A percentile compares a stretch with the other conserved stretches of the same genome.
phyloP scores from a whole-genome alignment of 2,329 filamentous ascomycete genomes.

The Zymoseptoria brevis region DNA sequence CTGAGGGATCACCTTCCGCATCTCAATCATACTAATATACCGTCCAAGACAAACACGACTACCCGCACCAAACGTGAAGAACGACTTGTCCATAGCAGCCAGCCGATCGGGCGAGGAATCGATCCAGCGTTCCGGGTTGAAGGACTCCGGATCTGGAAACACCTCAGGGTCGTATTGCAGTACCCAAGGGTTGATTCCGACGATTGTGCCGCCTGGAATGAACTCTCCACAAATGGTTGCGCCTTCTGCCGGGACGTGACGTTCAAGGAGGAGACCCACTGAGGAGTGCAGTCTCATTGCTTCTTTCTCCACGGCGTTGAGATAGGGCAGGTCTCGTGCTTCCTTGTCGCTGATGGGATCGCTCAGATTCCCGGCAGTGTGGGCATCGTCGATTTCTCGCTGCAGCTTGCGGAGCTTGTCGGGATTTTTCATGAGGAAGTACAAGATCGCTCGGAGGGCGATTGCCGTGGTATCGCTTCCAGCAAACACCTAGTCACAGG shows the following conservation, averaged over 20 bases:
- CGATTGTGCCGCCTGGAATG: constrained; percentile 10
- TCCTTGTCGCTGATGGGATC: neutral
- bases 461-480: constrained; percentile 37
- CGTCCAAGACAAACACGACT: constrained; percentile 30
- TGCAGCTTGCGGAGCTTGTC: constrained; percentile 6
- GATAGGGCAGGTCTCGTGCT: constrained; percentile 15
- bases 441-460: constrained; percentile 33
- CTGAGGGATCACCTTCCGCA: constrained; percentile 21
- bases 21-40: constrained; percentile 23
- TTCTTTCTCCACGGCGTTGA: constrained; percentile 15
- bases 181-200: constrained; percentile 14
- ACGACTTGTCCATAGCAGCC: constrained; percentile 11
- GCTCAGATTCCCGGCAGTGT: neutral
- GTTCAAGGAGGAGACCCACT: constrained; percentile 12
- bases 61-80: constrained; percentile 30
- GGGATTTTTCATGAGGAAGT: constrained; percentile 28
- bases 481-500: neutral
- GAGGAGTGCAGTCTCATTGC: constrained; percentile 14
- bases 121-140: constrained; percentile 14
- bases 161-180: constrained; percentile 28
- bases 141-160: constrained; percentile 12
- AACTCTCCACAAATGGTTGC: constrained; percentile 12
- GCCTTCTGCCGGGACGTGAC: constrained; percentile 11
- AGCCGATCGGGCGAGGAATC: constrained; percentile 13
- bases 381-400: constrained; percentile 12